Evolutionary conservation across 2,329 filamentous ascomycete genomes (phyloP), one percentile per base, ranked within the genome.

Genomic region (Alternaria ethzedia): DNA sequence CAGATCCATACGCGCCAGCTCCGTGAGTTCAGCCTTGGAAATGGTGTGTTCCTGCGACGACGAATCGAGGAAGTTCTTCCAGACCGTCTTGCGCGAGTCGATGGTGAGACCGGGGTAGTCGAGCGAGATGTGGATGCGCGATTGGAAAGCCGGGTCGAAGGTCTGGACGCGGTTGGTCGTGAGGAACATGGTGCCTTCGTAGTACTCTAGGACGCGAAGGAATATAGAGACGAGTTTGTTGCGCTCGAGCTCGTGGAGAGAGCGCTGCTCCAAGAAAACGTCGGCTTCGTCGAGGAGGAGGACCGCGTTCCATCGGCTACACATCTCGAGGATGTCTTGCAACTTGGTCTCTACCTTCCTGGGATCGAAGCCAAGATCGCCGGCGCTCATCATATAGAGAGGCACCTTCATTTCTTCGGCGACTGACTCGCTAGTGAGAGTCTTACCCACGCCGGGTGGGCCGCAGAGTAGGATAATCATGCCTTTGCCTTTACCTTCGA

Each of bases 271-370:
- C 9, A 89, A 83, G 60, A 78, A 79, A 11, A 79, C 74, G 36
- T 91, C 84, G 12, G 78, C 92, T 80, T 97, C 93, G 72, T 96
- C 93, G 2, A 97, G 87, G 3, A 97, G 86, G 0, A 87, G 77
- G 6, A 88, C 80, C 2, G 83, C 83, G 41, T 83, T 83, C 85
- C 85, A 87, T 61, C 79, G 82, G 70, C 94, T 91, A 47, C 92
- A 92, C 58, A 96, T 91, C 69, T 95, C 91, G 32, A 96, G 84
- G 46, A 96, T 93, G 78, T 92, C 91, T 75, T 93, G 90, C 8
- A 97, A 82, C 73, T 95, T 90, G 7, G 82, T 83, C 77, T 97
- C 93, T 1, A 97, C 65, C 13, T 73, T 71, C 1, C 70, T 60
- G 0, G 83, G 80, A 36, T 82, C 77, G 11, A 81, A 78, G 15